Percentiles rank a stretch among this genome's conserved stretches.
Evolutionary conservation across 257 asterid genomes (phyloP).

Genomic region (Striga asiatica): DNA sequence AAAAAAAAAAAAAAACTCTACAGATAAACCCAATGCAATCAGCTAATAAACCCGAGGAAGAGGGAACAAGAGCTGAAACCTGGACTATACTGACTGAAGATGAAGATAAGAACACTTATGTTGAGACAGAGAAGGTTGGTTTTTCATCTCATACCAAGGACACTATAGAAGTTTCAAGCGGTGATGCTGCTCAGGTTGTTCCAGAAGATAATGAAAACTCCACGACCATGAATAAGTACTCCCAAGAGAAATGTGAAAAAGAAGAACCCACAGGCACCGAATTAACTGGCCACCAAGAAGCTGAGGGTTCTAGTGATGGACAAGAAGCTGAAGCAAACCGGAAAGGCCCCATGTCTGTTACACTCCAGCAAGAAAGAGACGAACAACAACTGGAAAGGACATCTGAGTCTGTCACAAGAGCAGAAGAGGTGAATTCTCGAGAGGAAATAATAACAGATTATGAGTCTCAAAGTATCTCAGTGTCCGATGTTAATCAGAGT

Average conservation of each 20-base stretch:
- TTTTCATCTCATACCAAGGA: slow-evolving; percentile 13
- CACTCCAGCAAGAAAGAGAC: slow-evolving; percentile 11
- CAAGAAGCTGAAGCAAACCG: slow-evolving; percentile 8
- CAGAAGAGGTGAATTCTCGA: slow-evolving; percentile 3
- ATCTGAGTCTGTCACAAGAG: slow-evolving; percentile 11
- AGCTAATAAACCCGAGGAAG: slow-evolving; percentile 16
- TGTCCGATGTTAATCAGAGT: slow-evolving; percentile 10
- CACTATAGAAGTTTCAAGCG: too few relatives aligned
- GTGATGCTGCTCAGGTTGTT: slow-evolving; percentile 2
- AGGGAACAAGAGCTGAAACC: slow-evolving; percentile 13
- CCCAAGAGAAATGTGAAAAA: too few relatives aligned
- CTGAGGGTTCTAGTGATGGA: background rate
- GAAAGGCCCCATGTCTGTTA: background rate
- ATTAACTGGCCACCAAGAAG: slow-evolving; percentile 1
- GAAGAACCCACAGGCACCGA: too few relatives aligned
- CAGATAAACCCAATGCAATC: slow-evolving; percentile 25
- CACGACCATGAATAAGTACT: background rate
- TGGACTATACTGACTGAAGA: slow-evolving; percentile 11
- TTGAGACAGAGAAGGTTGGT: slow-evolving; percentile 17
- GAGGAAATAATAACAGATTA: slow-evolving; percentile 4
- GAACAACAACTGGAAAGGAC: slow-evolving; percentile 12
- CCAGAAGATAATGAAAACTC: slow-evolving; percentile 10
- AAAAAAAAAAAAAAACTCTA: slow-evolving; percentile 4
- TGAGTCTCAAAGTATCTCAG: slow-evolving; percentile 11
- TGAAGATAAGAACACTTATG: slow-evolving; percentile 12